A percentile compares a stretch with the other conserved stretches of the same genome.
Evolutionary conservation across 208 protist genomes (phyloP).

Genomic region (Trypanosoma mega): DNA sequence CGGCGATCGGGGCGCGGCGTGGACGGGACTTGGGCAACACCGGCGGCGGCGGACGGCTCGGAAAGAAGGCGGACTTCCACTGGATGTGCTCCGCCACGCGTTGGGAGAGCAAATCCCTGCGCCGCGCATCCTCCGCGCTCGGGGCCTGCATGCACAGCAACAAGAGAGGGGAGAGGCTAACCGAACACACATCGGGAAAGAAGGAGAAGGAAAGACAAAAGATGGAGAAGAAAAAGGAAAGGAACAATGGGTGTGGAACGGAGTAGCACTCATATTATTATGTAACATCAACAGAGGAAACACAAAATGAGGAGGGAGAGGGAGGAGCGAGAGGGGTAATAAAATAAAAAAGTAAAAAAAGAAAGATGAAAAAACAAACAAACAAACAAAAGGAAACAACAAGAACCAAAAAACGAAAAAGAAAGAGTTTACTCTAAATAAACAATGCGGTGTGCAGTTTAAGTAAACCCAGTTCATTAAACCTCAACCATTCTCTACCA

Average conservation of each 20-base stretch:
- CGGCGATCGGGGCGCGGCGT: constrained; percentile 36
- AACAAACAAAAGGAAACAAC: too few species aligned
- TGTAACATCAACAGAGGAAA: too few species aligned
- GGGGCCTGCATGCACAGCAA: constrained; percentile 26
- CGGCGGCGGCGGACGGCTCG: constrained; percentile 52
- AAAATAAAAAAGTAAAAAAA: constrained; percentile 16
- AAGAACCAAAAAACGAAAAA: too few species aligned
- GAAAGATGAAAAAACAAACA: neutral
- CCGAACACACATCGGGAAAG: too few species aligned
- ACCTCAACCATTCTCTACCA: too few species aligned
- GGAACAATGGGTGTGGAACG: too few species aligned
- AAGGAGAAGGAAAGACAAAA: constrained; percentile 16
- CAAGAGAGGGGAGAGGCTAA: too few species aligned
- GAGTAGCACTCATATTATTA: too few species aligned
- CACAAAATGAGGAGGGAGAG: constrained; percentile 11
- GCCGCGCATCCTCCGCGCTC: constrained; percentile 24
- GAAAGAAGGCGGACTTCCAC: constrained; percentile 85
- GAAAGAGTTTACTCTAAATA: too few species aligned
- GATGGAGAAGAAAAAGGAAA: too few species aligned
- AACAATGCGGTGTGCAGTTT: too few species aligned
- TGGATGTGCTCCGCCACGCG: constrained; percentile 41
- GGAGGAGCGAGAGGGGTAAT: neutral
- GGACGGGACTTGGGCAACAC: constrained; percentile 49
- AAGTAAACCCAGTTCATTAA: too few species aligned
- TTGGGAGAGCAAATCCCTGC: constrained; percentile 32